phyloP scores from a whole-genome alignment of 1,284 basidiomycete genomes.

The Trichosporon sp. region DNA sequence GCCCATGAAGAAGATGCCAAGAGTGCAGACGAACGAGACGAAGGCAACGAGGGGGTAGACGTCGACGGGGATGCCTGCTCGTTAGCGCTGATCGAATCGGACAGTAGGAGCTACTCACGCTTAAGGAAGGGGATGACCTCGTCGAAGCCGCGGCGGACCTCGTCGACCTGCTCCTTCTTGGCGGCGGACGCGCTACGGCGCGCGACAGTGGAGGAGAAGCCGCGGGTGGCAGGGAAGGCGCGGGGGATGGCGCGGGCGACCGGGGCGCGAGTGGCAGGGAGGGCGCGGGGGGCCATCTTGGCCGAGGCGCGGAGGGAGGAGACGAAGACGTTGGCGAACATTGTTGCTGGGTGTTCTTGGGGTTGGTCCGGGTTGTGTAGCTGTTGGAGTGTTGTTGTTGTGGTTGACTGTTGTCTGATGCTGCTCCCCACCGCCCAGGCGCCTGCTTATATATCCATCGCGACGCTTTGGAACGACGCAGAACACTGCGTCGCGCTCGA shows the following conservation, averaged over 20 bases:
- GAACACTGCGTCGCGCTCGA: not conserved
- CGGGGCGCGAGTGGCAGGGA: not conserved
- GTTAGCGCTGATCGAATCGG: not conserved
- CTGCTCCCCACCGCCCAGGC: not conserved
- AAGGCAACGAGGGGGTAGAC: slow-evolving; percentile 11
- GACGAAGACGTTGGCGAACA: slow-evolving; percentile 10
- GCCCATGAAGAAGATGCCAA: slow-evolving; percentile 10
- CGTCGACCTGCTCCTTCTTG: slow-evolving; percentile 6
- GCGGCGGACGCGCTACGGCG: slow-evolving; percentile 1
- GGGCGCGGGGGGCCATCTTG: not conserved
- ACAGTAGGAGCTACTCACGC: not conserved
- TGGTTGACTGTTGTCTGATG: not conserved
- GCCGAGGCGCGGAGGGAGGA: slow-evolving; percentile 5
- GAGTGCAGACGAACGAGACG: slow-evolving; percentile 7
- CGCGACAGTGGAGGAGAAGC: not conserved
- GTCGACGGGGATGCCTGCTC: slow-evolving; percentile 9
- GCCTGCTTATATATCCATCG: not conserved
- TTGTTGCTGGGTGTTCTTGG: not conserved
- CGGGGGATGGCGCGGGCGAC: not conserved
- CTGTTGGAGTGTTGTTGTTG: not conserved
- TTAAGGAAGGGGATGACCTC: slow-evolving; percentile 12
- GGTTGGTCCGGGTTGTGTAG: not conserved
- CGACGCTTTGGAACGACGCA: not conserved
- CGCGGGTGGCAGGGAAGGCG: not conserved
- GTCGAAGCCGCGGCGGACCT: slow-evolving; percentile 12